Conservation (phyloP, 164 flowering plant genomes). For the Macadamia tetraphylla region DNA sequence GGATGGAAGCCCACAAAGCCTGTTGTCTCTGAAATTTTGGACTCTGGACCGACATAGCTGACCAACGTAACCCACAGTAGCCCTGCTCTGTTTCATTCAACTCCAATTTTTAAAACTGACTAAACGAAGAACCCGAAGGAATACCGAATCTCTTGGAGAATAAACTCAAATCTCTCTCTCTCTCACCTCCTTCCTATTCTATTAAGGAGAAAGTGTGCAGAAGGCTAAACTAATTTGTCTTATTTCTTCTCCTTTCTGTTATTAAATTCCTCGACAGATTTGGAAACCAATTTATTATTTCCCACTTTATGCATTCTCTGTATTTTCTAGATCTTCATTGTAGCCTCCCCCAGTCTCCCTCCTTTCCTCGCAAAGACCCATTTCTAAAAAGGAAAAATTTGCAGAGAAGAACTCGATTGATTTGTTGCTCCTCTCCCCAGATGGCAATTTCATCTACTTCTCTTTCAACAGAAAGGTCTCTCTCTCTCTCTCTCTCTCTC, state of each 20-base stretch:
- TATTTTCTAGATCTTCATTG: neutral
- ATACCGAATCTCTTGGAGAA: neutral
- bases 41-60: too few species aligned
- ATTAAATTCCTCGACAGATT: neutral
- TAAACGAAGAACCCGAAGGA: too few species aligned
- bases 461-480: neutral
- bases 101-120: neutral
- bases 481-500: neutral
- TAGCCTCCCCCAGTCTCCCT: neutral
- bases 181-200: too few species aligned
- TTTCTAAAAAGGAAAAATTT: neutral
- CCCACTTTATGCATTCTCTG: neutral
- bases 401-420: neutral
- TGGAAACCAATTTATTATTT: neutral
- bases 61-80: too few species aligned
- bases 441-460: neutral
- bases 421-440: neutral
- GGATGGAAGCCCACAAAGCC: too few species aligned
- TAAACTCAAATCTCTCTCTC: too few species aligned
- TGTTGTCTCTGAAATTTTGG: too few species aligned
- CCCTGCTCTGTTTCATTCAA: too few species aligned
- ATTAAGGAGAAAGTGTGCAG: neutral
- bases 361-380: neutral
- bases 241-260: neutral
- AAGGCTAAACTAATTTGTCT: neutral